A percentile compares a stretch with the other conserved stretches of the same genome.
phyloP scores from a whole-genome alignment of 2,329 filamentous ascomycete species.

The Akanthomyces lecanii region DNA sequence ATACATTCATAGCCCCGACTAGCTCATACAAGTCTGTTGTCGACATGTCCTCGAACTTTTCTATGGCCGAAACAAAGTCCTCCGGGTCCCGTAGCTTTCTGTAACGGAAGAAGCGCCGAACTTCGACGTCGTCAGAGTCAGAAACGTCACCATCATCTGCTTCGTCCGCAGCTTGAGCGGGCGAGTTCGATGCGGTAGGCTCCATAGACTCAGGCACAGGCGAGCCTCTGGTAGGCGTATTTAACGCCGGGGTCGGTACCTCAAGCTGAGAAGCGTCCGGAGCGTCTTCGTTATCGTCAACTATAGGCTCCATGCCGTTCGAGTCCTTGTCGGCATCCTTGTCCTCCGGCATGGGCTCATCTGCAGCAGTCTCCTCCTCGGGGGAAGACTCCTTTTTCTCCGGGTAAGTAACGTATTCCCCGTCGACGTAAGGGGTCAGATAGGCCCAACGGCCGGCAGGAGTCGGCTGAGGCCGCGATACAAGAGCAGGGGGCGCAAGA shows the following conservation, averaged over 20 bases:
- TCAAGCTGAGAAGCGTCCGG: slow-evolving; percentile 29
- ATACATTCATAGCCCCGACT: slow-evolving; percentile 41
- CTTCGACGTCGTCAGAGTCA: slow-evolving; percentile 32
- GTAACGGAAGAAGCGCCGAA: slow-evolving; percentile 38
- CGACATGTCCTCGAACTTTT: slow-evolving; percentile 47
- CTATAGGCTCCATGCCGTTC: slow-evolving; percentile 27
- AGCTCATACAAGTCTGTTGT: slow-evolving; percentile 42
- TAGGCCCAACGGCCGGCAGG: slow-evolving; percentile 34
- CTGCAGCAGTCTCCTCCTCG: slow-evolving; percentile 28
- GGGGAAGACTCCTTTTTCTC: slow-evolving; percentile 33
- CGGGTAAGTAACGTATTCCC: slow-evolving; percentile 37
- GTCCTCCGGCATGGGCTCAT: slow-evolving; percentile 31
- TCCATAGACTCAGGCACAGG: slow-evolving; percentile 37
- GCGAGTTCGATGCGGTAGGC: slow-evolving; percentile 35
- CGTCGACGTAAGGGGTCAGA: slow-evolving; percentile 38
- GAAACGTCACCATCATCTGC: slow-evolving; percentile 33
- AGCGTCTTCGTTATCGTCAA: slow-evolving; percentile 13
- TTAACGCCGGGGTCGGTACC: slow-evolving; percentile 34
- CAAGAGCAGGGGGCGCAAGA: not conserved
- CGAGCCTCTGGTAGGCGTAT: slow-evolving; percentile 37
- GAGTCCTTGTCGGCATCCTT: slow-evolving; percentile 17
- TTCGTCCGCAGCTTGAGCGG: slow-evolving; percentile 35
- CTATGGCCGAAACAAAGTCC: slow-evolving; percentile 44
- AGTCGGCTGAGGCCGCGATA: slow-evolving; percentile 28
- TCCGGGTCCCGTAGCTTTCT: slow-evolving; percentile 48